Evolutionary conservation across 345 rosid genomes (phyloP).

Genomic region (Syzygium aqueum): DNA sequence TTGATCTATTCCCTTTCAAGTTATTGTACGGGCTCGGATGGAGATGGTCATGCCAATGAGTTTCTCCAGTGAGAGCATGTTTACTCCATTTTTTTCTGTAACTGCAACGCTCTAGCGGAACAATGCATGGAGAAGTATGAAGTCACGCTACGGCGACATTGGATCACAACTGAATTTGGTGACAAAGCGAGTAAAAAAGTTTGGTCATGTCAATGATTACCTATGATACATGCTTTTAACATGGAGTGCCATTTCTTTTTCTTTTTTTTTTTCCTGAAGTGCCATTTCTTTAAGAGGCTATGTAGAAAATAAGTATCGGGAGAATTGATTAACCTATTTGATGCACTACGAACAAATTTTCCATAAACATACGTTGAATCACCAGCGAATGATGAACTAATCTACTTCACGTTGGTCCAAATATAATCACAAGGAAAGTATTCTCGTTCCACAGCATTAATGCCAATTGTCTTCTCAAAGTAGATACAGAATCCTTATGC

Average conservation of each 20-base stretch:
- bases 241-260: not conserved
- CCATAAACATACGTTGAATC: too few relatives aligned
- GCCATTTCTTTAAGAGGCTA: too few relatives aligned
- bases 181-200: constrained; percentile 30
- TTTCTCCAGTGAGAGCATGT: constrained; percentile 52
- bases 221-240: not conserved
- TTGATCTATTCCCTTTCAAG: not conserved
- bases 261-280: too few relatives aligned
- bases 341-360: too few relatives aligned
- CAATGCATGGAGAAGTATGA: constrained; percentile 31
- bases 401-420: too few relatives aligned
- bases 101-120: constrained; percentile 19
- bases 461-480: too few relatives aligned
- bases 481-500: too few relatives aligned
- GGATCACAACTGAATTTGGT: constrained; percentile 72
- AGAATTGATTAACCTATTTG: too few relatives aligned
- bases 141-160: constrained; percentile 52
- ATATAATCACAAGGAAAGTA: too few relatives aligned
- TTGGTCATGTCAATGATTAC: not conserved
- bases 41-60: constrained; percentile 83
- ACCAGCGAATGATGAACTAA: too few relatives aligned
- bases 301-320: too few relatives aligned
- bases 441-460: too few relatives aligned
- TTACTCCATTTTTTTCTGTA: constrained; percentile 29
- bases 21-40: constrained; percentile 43